A percentile compares a stretch with the other conserved stretches of the same genome.
Evolutionary conservation across 2,329 filamentous ascomycete genomes (phyloP).

Genomic region (Trichoderma arundinaceum): DNA sequence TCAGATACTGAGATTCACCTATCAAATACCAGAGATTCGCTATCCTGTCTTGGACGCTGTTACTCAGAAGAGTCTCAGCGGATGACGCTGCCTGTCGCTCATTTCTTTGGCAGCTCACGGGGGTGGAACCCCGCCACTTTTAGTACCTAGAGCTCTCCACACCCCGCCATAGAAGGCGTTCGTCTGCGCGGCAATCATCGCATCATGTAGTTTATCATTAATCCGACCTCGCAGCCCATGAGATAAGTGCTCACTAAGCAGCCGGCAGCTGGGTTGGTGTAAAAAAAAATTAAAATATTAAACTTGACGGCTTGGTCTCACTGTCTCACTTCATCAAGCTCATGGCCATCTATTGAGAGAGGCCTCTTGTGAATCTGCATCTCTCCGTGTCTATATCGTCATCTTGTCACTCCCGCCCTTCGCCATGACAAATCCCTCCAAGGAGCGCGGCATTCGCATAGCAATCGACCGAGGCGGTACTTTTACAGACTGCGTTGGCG

Average conservation of each 20-base stretch:
- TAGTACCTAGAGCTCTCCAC: conserved; percentile 13
- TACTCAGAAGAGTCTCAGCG: too few relatives aligned
- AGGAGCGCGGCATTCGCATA: conserved; percentile 69
- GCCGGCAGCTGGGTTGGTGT: neutral
- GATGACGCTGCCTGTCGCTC: neutral
- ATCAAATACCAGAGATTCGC: too few relatives aligned
- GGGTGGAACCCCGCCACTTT: conserved; percentile 35
- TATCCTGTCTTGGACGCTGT: neutral
- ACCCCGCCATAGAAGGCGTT: conserved; percentile 19
- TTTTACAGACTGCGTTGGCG: conserved; percentile 91
- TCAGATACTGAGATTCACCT: too few relatives aligned
- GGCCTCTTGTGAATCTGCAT: conserved; percentile 1
- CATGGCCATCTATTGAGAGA: conserved; percentile 1
- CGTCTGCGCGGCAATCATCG: conserved; percentile 4
- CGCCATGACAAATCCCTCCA: conserved; percentile 46
- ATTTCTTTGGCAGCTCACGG: conserved; percentile 13
- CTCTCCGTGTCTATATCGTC: neutral
- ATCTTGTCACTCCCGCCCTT: neutral
- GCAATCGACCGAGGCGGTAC: conserved; percentile 84
- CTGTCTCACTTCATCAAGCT: neutral
- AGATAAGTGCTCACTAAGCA: conserved; percentile 16
- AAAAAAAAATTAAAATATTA: neutral
- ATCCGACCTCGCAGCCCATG: conserved; percentile 14
- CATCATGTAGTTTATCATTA: conserved; percentile 18
- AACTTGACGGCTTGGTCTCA: neutral